Evolutionary conservation across 2,329 filamentous ascomycete genomes (phyloP).

Genomic region (Fusarium buxicola): DNA sequence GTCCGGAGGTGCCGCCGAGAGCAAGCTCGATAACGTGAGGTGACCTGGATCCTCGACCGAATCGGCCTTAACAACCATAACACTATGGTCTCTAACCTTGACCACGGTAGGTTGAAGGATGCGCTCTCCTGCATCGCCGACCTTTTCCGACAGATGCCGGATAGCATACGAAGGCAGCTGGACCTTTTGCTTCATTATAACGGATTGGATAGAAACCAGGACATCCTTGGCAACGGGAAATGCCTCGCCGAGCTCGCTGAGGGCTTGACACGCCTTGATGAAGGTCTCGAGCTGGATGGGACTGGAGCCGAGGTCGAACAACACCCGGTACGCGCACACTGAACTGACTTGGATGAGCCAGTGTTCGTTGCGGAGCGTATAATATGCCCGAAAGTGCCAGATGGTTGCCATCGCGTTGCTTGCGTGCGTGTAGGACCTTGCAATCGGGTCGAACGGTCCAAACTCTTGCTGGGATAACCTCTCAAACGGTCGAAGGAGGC

Average conservation of each 20-base stretch:
- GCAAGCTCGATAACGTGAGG: conserved; percentile 12
- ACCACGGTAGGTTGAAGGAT: conserved; percentile 10
- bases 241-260: conserved; percentile 18
- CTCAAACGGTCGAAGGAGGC: conserved; percentile 26
- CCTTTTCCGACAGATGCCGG: conserved; percentile 11
- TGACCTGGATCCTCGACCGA: not conserved
- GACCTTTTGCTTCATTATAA: conserved; percentile 10
- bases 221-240: conserved; percentile 28
- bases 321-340: conserved; percentile 26
- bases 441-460: conserved; percentile 20
- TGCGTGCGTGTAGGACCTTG: conserved; percentile 23
- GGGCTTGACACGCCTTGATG: conserved; percentile 25
- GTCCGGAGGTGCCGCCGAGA: conserved; percentile 13
- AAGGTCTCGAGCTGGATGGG: conserved; percentile 33
- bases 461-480: conserved; percentile 17
- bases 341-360: conserved; percentile 28
- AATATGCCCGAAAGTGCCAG: conserved; percentile 31
- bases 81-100: conserved; percentile 28
- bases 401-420: conserved; percentile 33
- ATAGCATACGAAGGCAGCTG: conserved; percentile 17
- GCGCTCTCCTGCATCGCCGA: not conserved
- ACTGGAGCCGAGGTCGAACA: conserved; percentile 16
- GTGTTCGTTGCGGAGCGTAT: conserved; percentile 19
- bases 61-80: conserved; percentile 11
- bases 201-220: conserved; percentile 19